phyloP scores from a whole-genome alignment of 306 rosid species.

The Vicia villosa region DNA sequence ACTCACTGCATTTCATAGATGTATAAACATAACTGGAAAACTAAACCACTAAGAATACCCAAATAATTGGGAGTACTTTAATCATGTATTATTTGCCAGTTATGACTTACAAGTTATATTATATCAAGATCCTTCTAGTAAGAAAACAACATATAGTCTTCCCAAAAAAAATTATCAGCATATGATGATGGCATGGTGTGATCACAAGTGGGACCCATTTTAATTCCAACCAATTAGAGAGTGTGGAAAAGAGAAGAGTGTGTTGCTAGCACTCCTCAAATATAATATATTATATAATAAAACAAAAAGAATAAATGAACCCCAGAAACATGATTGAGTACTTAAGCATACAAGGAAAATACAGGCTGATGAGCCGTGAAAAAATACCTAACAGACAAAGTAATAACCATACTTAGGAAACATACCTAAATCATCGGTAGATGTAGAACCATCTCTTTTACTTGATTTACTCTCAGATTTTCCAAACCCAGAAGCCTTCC shows the following conservation, averaged over 20 bases:
- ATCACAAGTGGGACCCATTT: too few relatives aligned
- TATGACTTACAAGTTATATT: constrained; percentile 14
- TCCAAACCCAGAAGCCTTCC: constrained; percentile 70
- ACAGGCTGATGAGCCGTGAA: constrained; percentile 16
- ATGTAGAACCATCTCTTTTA: constrained; percentile 72
- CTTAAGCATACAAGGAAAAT: constrained; percentile 21
- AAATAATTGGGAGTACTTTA: constrained; percentile 8
- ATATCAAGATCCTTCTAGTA: constrained; percentile 12
- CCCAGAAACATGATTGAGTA: constrained; percentile 16
- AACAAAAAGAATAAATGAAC: constrained; percentile 23
- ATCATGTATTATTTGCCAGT: constrained; percentile 10
- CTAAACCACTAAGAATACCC: constrained; percentile 10
- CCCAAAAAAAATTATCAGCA: constrained; percentile 10
- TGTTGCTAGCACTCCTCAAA: too few relatives aligned
- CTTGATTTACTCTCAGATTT: constrained; percentile 52
- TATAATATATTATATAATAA: neutral
- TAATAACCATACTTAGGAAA: constrained; percentile 16
- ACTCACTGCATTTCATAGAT: constrained; percentile 49
- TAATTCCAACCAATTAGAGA: too few relatives aligned
- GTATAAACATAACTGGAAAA: constrained; percentile 26
- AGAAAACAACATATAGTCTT: constrained; percentile 24
- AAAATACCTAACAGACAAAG: neutral
- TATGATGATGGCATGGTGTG: neutral
- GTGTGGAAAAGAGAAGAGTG: too few relatives aligned
- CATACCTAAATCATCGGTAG: constrained; percentile 91